phyloP scores from a whole-genome alignment of 1,284 basidiomycete species.

The Termitomyces sp. region DNA sequence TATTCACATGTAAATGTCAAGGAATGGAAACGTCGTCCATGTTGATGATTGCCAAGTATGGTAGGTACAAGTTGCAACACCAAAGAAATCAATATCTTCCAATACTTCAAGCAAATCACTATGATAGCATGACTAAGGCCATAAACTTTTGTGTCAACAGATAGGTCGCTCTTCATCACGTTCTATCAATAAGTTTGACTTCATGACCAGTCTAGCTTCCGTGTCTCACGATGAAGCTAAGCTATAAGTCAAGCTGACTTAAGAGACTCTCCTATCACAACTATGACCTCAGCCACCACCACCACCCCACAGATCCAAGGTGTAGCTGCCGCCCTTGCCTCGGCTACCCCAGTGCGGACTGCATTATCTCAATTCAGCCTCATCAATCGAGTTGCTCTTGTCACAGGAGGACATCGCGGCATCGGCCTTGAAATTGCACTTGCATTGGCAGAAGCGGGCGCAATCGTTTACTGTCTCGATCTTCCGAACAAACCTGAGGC shows the following conservation, averaged over 20 bases:
- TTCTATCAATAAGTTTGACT: neutral
- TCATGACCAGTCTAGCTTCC: neutral
- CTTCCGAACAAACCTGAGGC: slow-evolving; percentile 38
- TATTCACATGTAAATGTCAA: no score
- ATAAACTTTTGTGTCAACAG: neutral
- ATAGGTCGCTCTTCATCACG: neutral
- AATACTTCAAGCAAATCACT: neutral
- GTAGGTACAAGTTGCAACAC: no score
- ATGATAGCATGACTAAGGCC: no score
- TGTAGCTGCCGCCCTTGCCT: slow-evolving; percentile 17
- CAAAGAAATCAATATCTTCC: no score
- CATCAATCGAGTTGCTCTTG: slow-evolving; percentile 39
- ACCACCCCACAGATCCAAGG: slow-evolving; percentile 10
- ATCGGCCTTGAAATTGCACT: slow-evolving; percentile 76
- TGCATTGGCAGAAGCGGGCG: slow-evolving; percentile 52
- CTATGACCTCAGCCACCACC: slow-evolving; percentile 4
- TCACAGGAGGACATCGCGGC: slow-evolving; percentile 56
- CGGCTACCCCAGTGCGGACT: slow-evolving; percentile 16
- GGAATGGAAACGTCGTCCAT: no score
- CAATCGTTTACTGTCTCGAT: slow-evolving; percentile 50
- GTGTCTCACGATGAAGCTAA: slow-evolving; percentile 6
- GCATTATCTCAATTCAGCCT: slow-evolving; percentile 37
- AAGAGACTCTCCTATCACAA: neutral
- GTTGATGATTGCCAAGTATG: no score
- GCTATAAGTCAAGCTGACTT: neutral